phyloP scores from a whole-genome alignment of 2,329 filamentous ascomycete species.

The Diplodia mutila region DNA sequence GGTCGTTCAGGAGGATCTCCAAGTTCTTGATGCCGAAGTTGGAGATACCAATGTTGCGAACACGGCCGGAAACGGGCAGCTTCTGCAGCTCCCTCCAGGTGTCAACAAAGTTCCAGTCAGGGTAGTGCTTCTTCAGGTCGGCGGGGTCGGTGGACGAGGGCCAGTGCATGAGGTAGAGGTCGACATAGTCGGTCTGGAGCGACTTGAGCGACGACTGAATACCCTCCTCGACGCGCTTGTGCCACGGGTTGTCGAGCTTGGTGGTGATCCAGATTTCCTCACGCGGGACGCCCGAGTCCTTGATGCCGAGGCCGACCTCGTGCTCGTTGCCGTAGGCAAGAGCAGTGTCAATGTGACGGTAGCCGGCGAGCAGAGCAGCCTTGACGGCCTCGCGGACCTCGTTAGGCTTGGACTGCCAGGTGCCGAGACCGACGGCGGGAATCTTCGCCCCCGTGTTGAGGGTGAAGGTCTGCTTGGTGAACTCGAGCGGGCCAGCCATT shows the following conservation, averaged over 20 bases:
- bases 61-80: slow-evolving; percentile 69
- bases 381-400: slow-evolving; percentile 74
- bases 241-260: slow-evolving; percentile 81
- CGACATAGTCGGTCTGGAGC: slow-evolving; percentile 68
- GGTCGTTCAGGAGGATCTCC: slow-evolving; percentile 70
- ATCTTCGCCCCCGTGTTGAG: slow-evolving; percentile 76
- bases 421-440: slow-evolving; percentile 74
- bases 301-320: slow-evolving; percentile 73
- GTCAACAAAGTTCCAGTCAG: slow-evolving; percentile 81
- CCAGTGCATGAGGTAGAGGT: slow-evolving; percentile 72
- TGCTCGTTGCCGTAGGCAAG: slow-evolving; percentile 78
- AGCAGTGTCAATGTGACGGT: slow-evolving; percentile 77
- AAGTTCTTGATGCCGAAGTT: slow-evolving; percentile 84
- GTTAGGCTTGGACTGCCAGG: slow-evolving; percentile 74
- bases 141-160: slow-evolving; percentile 66
- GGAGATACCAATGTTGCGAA: slow-evolving; percentile 80
- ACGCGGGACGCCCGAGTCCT: slow-evolving; percentile 65
- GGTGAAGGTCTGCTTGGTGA: slow-evolving; percentile 51
- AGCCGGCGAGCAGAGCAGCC: slow-evolving; percentile 67
- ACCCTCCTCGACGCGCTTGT: slow-evolving; percentile 68
- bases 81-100: slow-evolving; percentile 76
- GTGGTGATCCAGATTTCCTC: slow-evolving; percentile 76
- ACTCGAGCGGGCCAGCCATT: slow-evolving; percentile 35
- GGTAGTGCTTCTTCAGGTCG: slow-evolving; percentile 67
- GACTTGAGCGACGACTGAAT: slow-evolving; percentile 64